Evolutionary conservation across 2,329 filamentous ascomycete species (phyloP), one percentile per base, ranked within the genome.

Genomic region (Coniochaeta sp.): DNA sequence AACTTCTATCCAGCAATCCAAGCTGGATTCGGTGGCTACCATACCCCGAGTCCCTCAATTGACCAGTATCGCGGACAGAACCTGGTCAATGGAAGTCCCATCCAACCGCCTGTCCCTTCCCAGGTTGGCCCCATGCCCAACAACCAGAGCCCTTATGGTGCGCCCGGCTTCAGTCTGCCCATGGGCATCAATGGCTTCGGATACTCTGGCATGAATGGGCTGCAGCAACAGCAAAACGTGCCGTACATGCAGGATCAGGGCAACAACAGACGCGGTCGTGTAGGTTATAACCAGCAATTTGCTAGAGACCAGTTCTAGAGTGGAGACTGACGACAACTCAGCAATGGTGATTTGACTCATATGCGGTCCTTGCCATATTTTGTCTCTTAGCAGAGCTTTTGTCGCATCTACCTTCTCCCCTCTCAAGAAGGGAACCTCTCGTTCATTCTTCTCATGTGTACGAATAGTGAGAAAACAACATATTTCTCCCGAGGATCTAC

Each of bases 221-320:
- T 80, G 73, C 79, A 76, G 62, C 77, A 76, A 73, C 79, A 77
- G 62, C 38, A 40, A 9, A 77, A 76, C 65, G 77, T 82, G 73
- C 78, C 76, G 19, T 84, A 82, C 67, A 76, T 81, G 74, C 78
- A 79, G 64, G 82, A 85, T 67, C 81, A 82, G 66, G 54, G 77
- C 65, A 84, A 82, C 71, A 71, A 74, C 64, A 76, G 84, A 71
- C 81, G 84, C 66, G 84, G 84, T 72, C 81, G 84, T 69, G 82
- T 85, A 80, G 76, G 82, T 72, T 70, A 72, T 69, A 69, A 72
- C 69, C 68, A 68, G 62, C 70, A 69, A 54, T 64, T 64, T 62
- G 66, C 71, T 59, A 70, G 72, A 62, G 68, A 68, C 65, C 70
- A 69, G 59, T 52, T 34, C 17, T 56, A 36, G 31, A 28, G 19